Evolutionary conservation across 2,329 filamentous ascomycete species (phyloP), one percentile per base, ranked within the genome.

Genomic region (Aspergillus pseudotamarii): DNA sequence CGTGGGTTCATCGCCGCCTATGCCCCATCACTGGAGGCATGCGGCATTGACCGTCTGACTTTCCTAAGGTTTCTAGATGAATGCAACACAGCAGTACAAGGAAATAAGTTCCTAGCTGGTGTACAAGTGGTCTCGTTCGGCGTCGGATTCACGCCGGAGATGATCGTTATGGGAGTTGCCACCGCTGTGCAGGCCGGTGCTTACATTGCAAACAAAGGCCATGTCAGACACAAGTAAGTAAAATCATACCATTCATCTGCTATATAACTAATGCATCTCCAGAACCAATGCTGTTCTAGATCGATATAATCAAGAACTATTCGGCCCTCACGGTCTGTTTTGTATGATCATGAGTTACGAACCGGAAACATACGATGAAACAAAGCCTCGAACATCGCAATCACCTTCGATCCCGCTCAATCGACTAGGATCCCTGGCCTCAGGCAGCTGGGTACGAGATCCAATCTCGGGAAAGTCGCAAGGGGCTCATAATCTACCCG

Each of bases 221-320:
- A 48, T 48, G 23, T 48, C 45, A 26, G 45, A 26, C 21, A 48
- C 12, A 48, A 48, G 45, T 48, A 16, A 48, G 45, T 2, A 8
- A 19, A 43, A 5, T 46, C 23, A 28, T 6, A 12, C 2, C 14
- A 48, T n/a, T 16, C 2, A 21, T 9, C 46, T 3, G 38, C 16
- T 1, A 21, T 23, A 6, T 21, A 28, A 26, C 45, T 48, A 26
- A 48, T 41, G 11, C 12, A 16, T 14, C 4, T 23, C 11, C 11
- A 51, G 48, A 51, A 51, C 48, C 0, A 86, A 86, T 69, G 73
- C 68, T 3, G 87, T 85, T 69, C 76, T 88, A 11, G 80, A 86
- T 66, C 71, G 75, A 26, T 79, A 85, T 68, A 88, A 88, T 67
- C 78, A 82, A n/a, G 76, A 82, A 4, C 79, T 85, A 59, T 88